Evolutionary conservation across 352 stramenopile genomes (phyloP).

Genomic region (Globisporangium apiculatum): DNA sequence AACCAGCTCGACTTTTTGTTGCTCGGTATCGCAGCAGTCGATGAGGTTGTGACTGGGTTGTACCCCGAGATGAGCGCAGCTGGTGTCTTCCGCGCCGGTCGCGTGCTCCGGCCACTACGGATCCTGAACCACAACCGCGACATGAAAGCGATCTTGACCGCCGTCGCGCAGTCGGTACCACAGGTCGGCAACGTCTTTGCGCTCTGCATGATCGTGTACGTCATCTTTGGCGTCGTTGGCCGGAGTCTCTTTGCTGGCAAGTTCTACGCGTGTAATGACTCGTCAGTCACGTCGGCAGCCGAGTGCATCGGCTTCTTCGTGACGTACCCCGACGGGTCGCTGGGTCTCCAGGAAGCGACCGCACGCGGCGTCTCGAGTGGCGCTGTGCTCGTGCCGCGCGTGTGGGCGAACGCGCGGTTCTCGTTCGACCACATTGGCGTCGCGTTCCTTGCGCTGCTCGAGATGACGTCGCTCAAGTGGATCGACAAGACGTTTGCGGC

Average conservation of each 20-base stretch:
- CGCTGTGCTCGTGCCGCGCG: constrained; percentile 41
- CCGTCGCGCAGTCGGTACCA: constrained; percentile 59
- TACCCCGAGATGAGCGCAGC: constrained; percentile 33
- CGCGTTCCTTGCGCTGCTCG: constrained; percentile 55
- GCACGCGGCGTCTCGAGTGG: constrained; percentile 26
- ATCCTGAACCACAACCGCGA: constrained; percentile 75
- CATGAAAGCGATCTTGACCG: constrained; percentile 69
- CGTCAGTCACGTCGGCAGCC: constrained; percentile 17
- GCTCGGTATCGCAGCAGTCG: constrained; percentile 42
- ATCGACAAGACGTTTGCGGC: constrained; percentile 69
- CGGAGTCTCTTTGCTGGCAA: constrained; percentile 58
- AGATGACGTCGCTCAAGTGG: constrained; percentile 82
- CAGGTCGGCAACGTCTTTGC: constrained; percentile 70
- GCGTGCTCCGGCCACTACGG: constrained; percentile 54
- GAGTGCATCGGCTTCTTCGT: constrained; percentile 60
- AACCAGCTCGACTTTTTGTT: constrained; percentile 67
- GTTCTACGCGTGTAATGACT: constrained; percentile 67
- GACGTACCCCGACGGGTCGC: constrained; percentile 34
- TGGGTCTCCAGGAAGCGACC: constrained; percentile 41
- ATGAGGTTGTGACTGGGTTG: constrained; percentile 45
- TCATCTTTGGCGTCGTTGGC: constrained; percentile 68
- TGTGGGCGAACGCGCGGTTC: constrained; percentile 66
- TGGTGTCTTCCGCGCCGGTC: constrained; percentile 59
- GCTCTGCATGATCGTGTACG: constrained; percentile 67
- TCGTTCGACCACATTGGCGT: constrained; percentile 73